Evolutionary conservation across 2,329 filamentous ascomycete species (phyloP).

Genomic region (Ceratocystis cacaofunesta): DNA sequence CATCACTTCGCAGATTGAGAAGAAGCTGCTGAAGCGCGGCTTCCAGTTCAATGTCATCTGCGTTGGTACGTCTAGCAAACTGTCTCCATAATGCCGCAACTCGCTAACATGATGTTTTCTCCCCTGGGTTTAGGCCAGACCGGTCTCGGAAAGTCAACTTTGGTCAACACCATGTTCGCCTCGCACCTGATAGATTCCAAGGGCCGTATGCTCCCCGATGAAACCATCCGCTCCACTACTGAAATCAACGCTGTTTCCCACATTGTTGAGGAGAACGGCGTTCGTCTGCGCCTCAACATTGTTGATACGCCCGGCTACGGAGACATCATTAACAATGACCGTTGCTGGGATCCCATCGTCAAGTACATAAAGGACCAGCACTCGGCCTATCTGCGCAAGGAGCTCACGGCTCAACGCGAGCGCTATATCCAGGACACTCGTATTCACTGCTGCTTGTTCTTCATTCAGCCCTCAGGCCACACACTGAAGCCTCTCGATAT

Average conservation of each 20-base stretch:
- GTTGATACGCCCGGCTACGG: slow-evolving; percentile 97
- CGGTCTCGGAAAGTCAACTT: slow-evolving; percentile 92
- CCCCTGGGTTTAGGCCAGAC: slow-evolving; percentile 60
- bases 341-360: slow-evolving; percentile 99
- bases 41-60: slow-evolving; percentile 99
- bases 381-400: slow-evolving; percentile 96
- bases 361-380: slow-evolving; percentile 99
- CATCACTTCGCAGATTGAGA: slow-evolving; percentile 98
- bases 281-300: slow-evolving; percentile 93
- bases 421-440: slow-evolving; percentile 98
- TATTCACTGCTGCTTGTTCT: slow-evolving; percentile 99
- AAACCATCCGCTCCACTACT: slow-evolving; percentile 86
- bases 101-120: slow-evolving; percentile 5
- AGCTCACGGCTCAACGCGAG: slow-evolving; percentile 96
- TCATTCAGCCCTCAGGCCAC: slow-evolving; percentile 97
- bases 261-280: slow-evolving; percentile 98
- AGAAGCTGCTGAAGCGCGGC: slow-evolving; percentile 97
- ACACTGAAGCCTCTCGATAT: slow-evolving; percentile 99
- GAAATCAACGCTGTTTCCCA: slow-evolving; percentile 97
- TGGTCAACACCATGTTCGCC: slow-evolving; percentile 99
- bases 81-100: background rate
- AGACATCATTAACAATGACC: slow-evolving; percentile 98
- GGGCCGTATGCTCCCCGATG: slow-evolving; percentile 81
- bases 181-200: slow-evolving; percentile 99
- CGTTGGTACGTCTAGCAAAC: slow-evolving; percentile 57